Percentiles rank a stretch among this genome's conserved stretches.
Conservation (phyloP, 345 rosid species). For the Ceriops decandra region DNA sequence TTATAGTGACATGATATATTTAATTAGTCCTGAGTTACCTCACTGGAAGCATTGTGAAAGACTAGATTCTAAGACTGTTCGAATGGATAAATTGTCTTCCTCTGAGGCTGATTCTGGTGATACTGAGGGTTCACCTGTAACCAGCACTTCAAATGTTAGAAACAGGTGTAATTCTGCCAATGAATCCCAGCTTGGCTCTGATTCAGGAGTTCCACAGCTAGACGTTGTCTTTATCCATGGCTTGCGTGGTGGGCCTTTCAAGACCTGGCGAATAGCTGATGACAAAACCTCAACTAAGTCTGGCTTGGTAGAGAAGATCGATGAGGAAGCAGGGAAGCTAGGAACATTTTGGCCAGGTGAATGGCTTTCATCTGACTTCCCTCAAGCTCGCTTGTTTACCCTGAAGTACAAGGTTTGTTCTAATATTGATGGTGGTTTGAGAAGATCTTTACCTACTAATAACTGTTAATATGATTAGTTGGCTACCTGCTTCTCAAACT, state of each 20-base stretch:
- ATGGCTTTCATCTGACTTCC: constrained; percentile 90
- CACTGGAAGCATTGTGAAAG: constrained; percentile 73
- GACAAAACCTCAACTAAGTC: constrained; percentile 87
- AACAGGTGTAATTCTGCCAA: constrained; percentile 30
- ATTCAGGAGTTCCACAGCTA: constrained; percentile 47
- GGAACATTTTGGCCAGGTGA: constrained; percentile 99
- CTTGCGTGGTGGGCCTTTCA: constrained; percentile 90
- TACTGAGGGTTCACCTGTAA: constrained; percentile 21
- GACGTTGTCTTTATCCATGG: constrained; percentile 97
- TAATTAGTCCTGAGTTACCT: constrained; percentile 77
- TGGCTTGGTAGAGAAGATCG: constrained; percentile 94
- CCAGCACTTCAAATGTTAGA: constrained; percentile 25
- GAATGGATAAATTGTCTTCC: constrained; percentile 23
- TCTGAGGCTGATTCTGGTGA: constrained; percentile 30
- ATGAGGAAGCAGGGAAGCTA: constrained; percentile 94
- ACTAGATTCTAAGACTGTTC: constrained; percentile 26
- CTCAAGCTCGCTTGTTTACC: constrained; percentile 81
- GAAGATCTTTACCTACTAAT: constrained; percentile 4
- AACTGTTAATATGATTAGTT: background rate
- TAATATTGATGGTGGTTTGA: constrained; percentile 9
- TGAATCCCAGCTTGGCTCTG: constrained; percentile 29
- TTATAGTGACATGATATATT: constrained; percentile 67
- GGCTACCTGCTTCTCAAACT: too few relatives aligned
- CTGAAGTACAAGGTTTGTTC: constrained; percentile 86
- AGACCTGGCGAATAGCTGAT: constrained; percentile 91